Conservation (phyloP, 805 yeast species). For the Saccharomycopsis sp. region DNA sequence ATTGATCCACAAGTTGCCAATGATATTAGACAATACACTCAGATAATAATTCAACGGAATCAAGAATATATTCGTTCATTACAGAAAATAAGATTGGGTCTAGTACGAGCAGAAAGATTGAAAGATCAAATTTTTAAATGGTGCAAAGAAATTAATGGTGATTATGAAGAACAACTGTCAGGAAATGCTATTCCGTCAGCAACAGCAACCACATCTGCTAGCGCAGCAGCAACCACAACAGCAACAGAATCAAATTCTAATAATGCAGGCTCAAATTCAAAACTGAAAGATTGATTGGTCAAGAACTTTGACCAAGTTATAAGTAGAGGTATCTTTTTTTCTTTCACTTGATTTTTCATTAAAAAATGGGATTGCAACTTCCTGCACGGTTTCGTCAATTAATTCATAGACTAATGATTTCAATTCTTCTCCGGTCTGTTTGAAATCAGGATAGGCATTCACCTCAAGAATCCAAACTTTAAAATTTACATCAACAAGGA, state of each 20-base stretch:
- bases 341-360: conserved; percentile 17
- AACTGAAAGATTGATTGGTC: conserved; percentile 18
- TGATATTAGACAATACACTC: conserved; percentile 65
- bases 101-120: conserved; percentile 71
- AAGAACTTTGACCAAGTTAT: conserved; percentile 35
- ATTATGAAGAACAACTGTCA: conserved; percentile 34
- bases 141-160: conserved; percentile 80
- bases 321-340: conserved; percentile 12
- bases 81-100: conserved; percentile 62
- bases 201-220: too few relatives aligned
- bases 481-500: conserved; percentile 53
- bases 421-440: conserved; percentile 82
- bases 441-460: conserved; percentile 93
- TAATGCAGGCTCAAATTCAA: not conserved
- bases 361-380: conserved; percentile 45
- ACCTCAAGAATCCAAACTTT: conserved; percentile 69
- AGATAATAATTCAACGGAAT: conserved; percentile 71
- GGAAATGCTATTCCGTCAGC: too few relatives aligned
- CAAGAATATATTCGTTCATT: conserved; percentile 83
- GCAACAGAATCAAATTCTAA: not conserved
- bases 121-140: conserved; percentile 66
- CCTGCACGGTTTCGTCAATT: conserved; percentile 48
- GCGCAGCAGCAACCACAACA: too few relatives aligned
- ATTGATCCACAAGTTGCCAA: conserved; percentile 52
- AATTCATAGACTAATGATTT: conserved; percentile 59